These are phyloP conservation scores for Astrocystis sublimbata DNA, from an alignment of 495 filamentous ascomycete species.

Conservation along the genomic window DNA sequence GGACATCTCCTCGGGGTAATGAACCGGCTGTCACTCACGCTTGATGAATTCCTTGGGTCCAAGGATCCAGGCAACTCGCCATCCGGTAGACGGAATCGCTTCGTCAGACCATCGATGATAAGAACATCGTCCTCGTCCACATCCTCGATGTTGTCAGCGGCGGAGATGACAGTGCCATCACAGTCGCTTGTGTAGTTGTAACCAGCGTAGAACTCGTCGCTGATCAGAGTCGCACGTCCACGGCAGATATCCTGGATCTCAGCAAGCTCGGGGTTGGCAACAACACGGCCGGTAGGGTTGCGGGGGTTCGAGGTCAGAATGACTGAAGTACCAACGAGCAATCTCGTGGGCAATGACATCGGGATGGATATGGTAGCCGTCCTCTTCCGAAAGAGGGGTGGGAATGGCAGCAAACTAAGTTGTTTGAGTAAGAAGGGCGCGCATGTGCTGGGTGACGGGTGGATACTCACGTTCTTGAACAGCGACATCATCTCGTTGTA, in stretches of 20 bases:
- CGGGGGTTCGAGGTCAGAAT: conserved; percentile 96
- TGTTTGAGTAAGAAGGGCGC: conserved; percentile 9
- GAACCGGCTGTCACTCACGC: conserved; percentile 48
- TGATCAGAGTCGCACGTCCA: conserved; percentile 84
- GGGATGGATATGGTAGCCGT: conserved; percentile 88
- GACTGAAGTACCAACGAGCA: conserved; percentile 78
- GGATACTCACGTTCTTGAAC: conserved; percentile 72
- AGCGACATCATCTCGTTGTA: conserved; percentile 96
- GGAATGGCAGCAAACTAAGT: conserved; percentile 88
- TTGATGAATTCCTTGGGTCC: conserved; percentile 96
- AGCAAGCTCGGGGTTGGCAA: conserved; percentile 75
- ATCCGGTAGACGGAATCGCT: conserved; percentile 93
- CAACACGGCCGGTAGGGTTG: conserved; percentile 89
- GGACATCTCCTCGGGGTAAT: too few species aligned
- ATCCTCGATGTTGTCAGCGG: conserved; percentile 80
- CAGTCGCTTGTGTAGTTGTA: conserved; percentile 93
- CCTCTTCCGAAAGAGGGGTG: conserved; percentile 76
- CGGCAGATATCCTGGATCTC: conserved; percentile 91
- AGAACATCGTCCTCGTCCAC: conserved; percentile 72
- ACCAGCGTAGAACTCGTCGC: conserved; percentile 96
- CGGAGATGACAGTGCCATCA: conserved; percentile 82
- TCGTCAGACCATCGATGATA: conserved; percentile 93
- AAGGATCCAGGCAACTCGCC: conserved; percentile 95
- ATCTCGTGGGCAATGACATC: conserved; percentile 92
- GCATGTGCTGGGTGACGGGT: background rate